Evolutionary conservation across 1,284 basidiomycete genomes (phyloP), one percentile per base, ranked within the genome.

Genomic region (Moesziomyces parantarcticus): DNA sequence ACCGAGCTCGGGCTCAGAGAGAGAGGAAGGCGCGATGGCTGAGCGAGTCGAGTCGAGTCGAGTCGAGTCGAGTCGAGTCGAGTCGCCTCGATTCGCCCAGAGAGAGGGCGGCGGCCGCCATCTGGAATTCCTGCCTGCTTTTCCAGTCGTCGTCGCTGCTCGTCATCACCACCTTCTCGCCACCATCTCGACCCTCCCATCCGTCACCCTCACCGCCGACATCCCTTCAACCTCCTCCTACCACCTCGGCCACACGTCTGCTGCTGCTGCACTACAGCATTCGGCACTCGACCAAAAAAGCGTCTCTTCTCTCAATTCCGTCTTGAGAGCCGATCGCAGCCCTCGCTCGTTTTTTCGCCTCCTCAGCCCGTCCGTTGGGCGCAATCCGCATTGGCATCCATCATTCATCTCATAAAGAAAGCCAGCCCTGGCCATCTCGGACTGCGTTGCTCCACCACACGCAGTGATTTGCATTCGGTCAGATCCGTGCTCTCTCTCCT

Each of bases 141-240:
- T 41, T 49, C 21, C 32, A 16, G 8, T 5, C 20, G 21, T 25
- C 44, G 45, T 56, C 53, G 42, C 34, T 36, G 51, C 49, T 52
- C 64, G 53, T 41, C 63, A 57, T 66, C 63, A 49, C 25, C 45
- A 49, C 45, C 50, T 29, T 34, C 49, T 66, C 49, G 41, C 53
- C 64, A 57, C 58, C 64, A 57, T 34, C 58, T 34, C 16, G 25
- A 42, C 21, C 41, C 20, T 42, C 41, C 14, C 41, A 21, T 13
- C 21, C 41, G 20, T 42, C 41, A 22, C 21, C 21, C 20, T 22
- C 20, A 42, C 18, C 41, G n/a, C 9, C 41, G 11, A 21, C 41
- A 21, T 42, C 41, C 34, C 34, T 36, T 7, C 42, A 42, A 43
- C 55, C 42, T 48, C 47, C 29, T 47, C 50, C 39, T 51, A 54